Conservation (phyloP, 768 basidiomycete species). For the Lyophyllum decastes region DNA sequence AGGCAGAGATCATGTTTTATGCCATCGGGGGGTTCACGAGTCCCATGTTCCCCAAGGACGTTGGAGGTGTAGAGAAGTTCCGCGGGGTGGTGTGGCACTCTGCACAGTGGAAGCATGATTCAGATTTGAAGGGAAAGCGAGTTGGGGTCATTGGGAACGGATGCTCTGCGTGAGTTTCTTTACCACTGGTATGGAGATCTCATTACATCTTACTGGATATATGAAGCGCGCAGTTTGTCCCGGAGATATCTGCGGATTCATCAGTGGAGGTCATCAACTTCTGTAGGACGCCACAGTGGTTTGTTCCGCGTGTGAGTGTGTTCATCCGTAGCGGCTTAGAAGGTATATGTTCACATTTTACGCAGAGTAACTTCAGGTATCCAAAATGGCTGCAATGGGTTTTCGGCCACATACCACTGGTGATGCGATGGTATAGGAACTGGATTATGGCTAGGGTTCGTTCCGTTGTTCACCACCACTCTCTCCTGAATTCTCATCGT, state of each 20-base stretch:
- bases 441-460: slow-evolving; percentile 49
- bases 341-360: background rate
- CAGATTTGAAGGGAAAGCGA: slow-evolving; percentile 49
- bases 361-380: slow-evolving; percentile 42
- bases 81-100: slow-evolving; percentile 57
- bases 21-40: slow-evolving; percentile 53
- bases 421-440: slow-evolving; percentile 48
- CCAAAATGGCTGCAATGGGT: slow-evolving; percentile 48
- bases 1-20: slow-evolving; percentile 48
- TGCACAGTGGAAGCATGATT: slow-evolving; percentile 54
- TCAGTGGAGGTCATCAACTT: slow-evolving; percentile 57
- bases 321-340: background rate
- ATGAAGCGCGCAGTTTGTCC: slow-evolving; percentile 60
- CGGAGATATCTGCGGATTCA: slow-evolving; percentile 49
- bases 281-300: slow-evolving; percentile 63
- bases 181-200: slow-evolving; percentile 1
- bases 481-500: background rate
- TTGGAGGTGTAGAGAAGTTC: slow-evolving; percentile 46
- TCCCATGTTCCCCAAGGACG: slow-evolving; percentile 44
- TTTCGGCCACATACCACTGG: slow-evolving; percentile 53
- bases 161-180: slow-evolving; percentile 50
- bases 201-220: background rate
- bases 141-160: slow-evolving; percentile 68
- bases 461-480: slow-evolving; percentile 17
- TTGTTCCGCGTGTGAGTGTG: slow-evolving; percentile 45